Evolutionary conservation across 148 eudicot species (phyloP).

Genomic region (Chenopodium album): DNA sequence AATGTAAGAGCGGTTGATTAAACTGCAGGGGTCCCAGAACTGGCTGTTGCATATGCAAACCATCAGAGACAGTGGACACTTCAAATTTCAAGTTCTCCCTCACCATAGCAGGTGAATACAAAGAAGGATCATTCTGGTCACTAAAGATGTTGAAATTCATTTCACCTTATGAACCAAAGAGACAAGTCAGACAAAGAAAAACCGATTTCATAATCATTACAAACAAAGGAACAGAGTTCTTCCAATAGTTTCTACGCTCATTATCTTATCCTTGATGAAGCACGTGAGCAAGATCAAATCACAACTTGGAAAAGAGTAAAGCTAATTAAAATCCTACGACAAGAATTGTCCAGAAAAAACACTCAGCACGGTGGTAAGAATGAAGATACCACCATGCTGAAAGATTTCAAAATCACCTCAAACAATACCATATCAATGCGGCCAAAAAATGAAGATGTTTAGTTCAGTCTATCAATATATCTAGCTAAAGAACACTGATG

Average conservation of each 20-base stretch:
- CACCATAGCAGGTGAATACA: slow-evolving; percentile 17
- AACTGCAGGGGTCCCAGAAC: slow-evolving; percentile 20
- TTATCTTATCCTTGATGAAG: neutral
- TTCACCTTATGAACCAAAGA: slow-evolving; percentile 26
- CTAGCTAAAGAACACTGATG: neutral
- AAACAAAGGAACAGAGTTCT: neutral
- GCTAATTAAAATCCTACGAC: neutral
- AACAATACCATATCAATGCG: slow-evolving; percentile 5
- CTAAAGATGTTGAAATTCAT: slow-evolving; percentile 18
- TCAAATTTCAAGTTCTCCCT: slow-evolving; percentile 25
- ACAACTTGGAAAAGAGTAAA: neutral
- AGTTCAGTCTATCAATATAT: neutral
- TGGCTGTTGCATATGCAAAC: slow-evolving; percentile 20
- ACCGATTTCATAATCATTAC: neutral
- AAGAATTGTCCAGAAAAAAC: neutral
- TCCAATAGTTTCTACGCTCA: neutral
- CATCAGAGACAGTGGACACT: slow-evolving; percentile 11
- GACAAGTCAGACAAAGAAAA: neutral
- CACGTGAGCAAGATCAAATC: neutral
- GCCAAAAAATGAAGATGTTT: neutral
- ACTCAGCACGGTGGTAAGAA: neutral
- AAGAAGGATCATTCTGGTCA: slow-evolving; percentile 22
- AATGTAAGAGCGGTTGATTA: slow-evolving; percentile 21
- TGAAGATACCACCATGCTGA: neutral
- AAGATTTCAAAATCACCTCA: neutral